These are phyloP conservation scores for Boletus semigastroideus DNA, from an alignment of 1,284 basidiomycete genomes.

Conservation along the genomic window DNA sequence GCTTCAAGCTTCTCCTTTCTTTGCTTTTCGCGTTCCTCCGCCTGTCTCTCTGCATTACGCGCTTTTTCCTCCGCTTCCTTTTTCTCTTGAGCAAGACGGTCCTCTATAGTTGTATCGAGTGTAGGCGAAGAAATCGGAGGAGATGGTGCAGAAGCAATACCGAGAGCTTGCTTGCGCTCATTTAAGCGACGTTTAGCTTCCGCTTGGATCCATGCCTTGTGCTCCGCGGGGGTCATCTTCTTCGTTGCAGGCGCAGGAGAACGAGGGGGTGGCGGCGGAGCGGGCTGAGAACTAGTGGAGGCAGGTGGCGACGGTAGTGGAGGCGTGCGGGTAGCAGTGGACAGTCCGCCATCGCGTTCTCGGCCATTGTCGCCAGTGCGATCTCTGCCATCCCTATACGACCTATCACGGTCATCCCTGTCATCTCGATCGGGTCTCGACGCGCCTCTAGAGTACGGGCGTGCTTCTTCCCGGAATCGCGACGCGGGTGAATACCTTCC, in stretches of 20 bases:
- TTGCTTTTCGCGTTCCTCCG: conserved; percentile 70
- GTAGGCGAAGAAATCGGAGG: conserved; percentile 38
- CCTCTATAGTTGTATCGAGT: conserved; percentile 78
- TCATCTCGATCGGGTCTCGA: conserved; percentile 36
- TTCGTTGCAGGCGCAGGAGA: conserved; percentile 57
- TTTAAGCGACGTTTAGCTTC: conserved; percentile 86
- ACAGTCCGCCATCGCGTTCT: conserved; percentile 35
- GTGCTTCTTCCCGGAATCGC: conserved; percentile 38
- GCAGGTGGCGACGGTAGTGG: conserved; percentile 48
- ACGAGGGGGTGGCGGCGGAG: conserved; percentile 44
- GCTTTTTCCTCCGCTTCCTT: conserved; percentile 84
- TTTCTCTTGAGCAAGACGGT: conserved; percentile 80
- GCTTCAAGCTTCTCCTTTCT: conserved; percentile 67
- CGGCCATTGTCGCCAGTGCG: conserved; percentile 2
- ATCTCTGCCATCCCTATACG: conserved; percentile 30
- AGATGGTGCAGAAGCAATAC: conserved; percentile 54
- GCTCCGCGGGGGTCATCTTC: conserved; percentile 77
- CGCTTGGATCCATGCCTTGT: conserved; percentile 75
- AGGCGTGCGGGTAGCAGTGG: conserved; percentile 44
- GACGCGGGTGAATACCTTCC: conserved; percentile 41
- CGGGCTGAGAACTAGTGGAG: conserved; percentile 33
- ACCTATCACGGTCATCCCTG: conserved; percentile 37
- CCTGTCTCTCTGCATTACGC: conserved; percentile 71
- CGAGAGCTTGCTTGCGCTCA: conserved; percentile 86
- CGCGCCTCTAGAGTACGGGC: conserved; percentile 37